Evolutionary conservation across 345 rosid genomes (phyloP), one percentile per base, ranked within the genome.

Genomic region (Syzygium aqueum): DNA sequence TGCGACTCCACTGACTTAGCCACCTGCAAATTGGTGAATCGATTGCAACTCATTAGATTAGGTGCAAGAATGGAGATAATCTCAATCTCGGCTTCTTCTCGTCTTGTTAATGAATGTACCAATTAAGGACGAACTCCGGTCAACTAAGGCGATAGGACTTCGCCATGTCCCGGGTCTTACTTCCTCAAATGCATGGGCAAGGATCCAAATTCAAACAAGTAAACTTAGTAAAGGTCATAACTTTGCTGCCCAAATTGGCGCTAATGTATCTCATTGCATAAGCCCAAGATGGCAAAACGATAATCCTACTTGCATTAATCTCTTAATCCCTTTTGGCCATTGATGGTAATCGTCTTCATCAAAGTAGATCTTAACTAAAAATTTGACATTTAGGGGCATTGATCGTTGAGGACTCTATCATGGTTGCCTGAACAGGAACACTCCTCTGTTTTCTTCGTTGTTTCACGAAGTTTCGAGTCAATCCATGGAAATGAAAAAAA

Each of bases 1-100:
- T 93, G 22, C 10, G 84, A 87, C 89, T 94, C 97, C 92, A 96
- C 87, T 3, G 93, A 91, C 87, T 91, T 94, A 2, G 93, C 94
- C 86, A 96, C 88, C 99, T 94, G 93, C 52, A 59, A 43, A 51
- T 46, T 51, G 10, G 65, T 27, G 30, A 8, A 8, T 50, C 23
- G 27, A 17, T 63, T 17, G 80, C 80, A 33, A 33, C 78, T 73
- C 37, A 49, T n/a, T 73, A 73, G 80, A 33, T 73, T 22, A 40
- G 25, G 21, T 19, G 49, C 49, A 40, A 73, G 80, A 73, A 73
- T 37, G 80, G 80, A 37, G 0, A 37, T 17, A 19, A 37, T 33
- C 22, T 73, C 49, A 37, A 33, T 33, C 6, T 22, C 22, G 11
- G 25, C 27, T 40, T 40, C 43, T 40, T 73, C 49, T 37, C 25